These are phyloP conservation scores for Eucalyptus lansdowneana DNA, from an alignment of 345 rosid genomes.

Conservation along the genomic window DNA sequence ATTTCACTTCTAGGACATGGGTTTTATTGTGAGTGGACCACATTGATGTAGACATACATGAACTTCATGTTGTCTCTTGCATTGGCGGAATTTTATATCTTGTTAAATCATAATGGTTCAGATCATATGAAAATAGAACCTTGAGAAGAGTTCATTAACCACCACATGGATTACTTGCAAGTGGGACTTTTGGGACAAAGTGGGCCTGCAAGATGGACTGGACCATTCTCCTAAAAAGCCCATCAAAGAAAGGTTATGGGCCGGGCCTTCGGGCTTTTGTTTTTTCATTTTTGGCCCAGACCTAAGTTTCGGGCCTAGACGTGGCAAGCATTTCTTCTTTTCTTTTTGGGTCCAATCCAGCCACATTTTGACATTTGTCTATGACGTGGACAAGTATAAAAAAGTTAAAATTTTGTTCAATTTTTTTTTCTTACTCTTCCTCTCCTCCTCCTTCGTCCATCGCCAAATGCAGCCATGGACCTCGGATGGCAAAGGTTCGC, in stretches of 20 bases:
- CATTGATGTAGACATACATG: neutral
- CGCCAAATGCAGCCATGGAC: no score
- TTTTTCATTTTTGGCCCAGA: neutral
- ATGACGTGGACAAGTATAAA: no score
- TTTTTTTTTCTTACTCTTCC: no score
- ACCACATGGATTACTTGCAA: constrained; percentile 76
- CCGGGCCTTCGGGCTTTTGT: neutral
- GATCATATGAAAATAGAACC: constrained; percentile 30
- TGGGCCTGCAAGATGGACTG: no score
- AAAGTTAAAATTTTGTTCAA: no score
- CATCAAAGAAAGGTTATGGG: neutral
- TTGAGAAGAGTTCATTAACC: constrained; percentile 46
- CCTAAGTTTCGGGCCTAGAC: no score
- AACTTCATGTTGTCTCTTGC: neutral
- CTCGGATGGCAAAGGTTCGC: no score
- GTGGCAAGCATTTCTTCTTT: no score
- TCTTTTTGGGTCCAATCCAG: no score
- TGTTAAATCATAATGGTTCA: constrained; percentile 1
- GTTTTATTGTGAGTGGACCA: no score
- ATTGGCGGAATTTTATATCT: neutral
- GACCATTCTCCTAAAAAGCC: neutral
- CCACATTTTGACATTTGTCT: no score
- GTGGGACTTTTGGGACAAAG: constrained; percentile 65
- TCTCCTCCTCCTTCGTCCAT: no score
- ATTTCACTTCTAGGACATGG: neutral